Base-by-base conservation (phyloP, 2,329 filamentous ascomycete species). In the Paramyrothecium sp. region DNA sequence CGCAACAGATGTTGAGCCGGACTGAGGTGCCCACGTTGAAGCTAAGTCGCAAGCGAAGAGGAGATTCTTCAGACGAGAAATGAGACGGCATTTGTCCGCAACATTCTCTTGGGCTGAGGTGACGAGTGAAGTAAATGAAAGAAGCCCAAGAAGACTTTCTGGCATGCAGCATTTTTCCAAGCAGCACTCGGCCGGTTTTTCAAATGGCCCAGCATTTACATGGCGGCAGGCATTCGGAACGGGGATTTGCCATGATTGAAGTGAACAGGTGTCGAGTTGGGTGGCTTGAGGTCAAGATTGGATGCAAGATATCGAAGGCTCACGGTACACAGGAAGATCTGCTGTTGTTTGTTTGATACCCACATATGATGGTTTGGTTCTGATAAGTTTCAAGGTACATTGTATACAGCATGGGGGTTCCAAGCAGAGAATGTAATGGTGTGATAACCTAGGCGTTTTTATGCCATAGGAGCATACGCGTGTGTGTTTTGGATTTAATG, bases 21-120 rank as follows among this genome's bases (percentile, higher is more conserved):
- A 46, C 61, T 7, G 69, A 71, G 20, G 61, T 72, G 13, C 71
- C 72, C 19, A 63, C 60, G 10, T 57, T 74, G 30, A 69, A 56
- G 52, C 60, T 71, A 19, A 44, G 38, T 19, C 38, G 38, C 38
- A 44, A 44, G 38, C 38, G 38, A 16, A 16, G 38, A 44, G 38
- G 38, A 5, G 38, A 44, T 19, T 19, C 38, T 44, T 17, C 38
- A 19, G 38, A 44, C 38, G 13, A 44, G 13, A 44, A 44, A 17
- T 44, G 13, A 44, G 13, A n/a, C n/a, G n/a, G 38, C 38, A 16
- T 44, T 19, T 44, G n/a, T 44, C 38, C 5, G n/a, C 5, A 44
- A 19, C n/a, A n/a, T n/a, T n/a, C 13, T 44, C 5, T 44, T 44
- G 4, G 13, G 13, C 13, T 5, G 4, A 44, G 5, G 13, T 16